Percentiles rank a stretch among this genome's conserved stretches.
phyloP scores from a whole-genome alignment of 2,329 filamentous ascomycete genomes.

The Pestalotiopsis sp. region DNA sequence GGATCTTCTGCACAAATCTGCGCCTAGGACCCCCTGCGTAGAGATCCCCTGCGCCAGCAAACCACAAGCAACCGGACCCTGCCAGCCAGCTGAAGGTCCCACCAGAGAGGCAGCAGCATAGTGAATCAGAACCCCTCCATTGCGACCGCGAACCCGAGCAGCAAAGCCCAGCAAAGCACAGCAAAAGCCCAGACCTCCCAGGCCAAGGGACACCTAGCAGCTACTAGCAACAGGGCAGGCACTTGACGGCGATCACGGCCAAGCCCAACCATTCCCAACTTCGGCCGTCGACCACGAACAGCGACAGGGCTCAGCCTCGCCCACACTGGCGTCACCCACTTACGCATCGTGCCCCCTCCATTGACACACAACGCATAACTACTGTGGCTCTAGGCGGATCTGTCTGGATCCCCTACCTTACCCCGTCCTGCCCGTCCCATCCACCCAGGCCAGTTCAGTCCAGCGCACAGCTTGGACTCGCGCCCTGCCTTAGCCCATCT shows the following conservation, averaged over 20 bases:
- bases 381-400: slow-evolving; percentile 15
- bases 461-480: slow-evolving; percentile 1
- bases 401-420: background rate
- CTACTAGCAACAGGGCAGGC: slow-evolving; percentile 1
- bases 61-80: slow-evolving; percentile 3
- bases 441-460: background rate
- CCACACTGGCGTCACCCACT: slow-evolving; percentile 32
- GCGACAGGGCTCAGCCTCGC: slow-evolving; percentile 35
- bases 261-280: slow-evolving; percentile 16
- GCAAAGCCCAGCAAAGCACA: background rate
- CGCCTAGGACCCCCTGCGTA: slow-evolving; percentile 1
- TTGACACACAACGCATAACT: slow-evolving; percentile 25
- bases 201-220: background rate
- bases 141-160: slow-evolving; percentile 5
- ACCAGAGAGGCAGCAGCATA: background rate
- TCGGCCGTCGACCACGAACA: too few species aligned
- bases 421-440: background rate
- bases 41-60: slow-evolving; percentile 1
- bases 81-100: background rate
- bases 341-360: slow-evolving; percentile 22
- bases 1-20: background rate
- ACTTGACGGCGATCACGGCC: slow-evolving; percentile 18
- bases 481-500: slow-evolving; percentile 14
- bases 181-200: background rate
- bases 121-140: slow-evolving; percentile 6